Percentiles rank a stretch among this genome's conserved stretches.
phyloP scores from a whole-genome alignment of 2,329 filamentous ascomycete species.

The Beauveria sp. region DNA sequence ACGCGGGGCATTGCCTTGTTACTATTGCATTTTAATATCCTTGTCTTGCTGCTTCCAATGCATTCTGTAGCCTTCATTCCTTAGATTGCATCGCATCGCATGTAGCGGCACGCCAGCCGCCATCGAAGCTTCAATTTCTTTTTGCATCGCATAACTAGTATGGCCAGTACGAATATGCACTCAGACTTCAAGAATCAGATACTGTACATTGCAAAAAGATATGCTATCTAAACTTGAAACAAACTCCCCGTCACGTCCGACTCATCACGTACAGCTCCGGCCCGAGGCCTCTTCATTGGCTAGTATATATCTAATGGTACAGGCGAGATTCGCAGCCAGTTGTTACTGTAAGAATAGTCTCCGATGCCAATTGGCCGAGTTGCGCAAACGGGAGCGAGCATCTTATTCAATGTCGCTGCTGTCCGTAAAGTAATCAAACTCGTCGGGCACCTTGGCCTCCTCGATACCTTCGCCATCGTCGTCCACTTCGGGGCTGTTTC shows the following conservation, averaged over 20 bases:
- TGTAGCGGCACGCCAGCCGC: background rate
- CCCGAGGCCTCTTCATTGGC: background rate
- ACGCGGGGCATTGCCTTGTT: background rate
- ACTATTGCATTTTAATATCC: background rate
- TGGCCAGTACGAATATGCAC: background rate
- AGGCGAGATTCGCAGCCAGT: constrained; percentile 13
- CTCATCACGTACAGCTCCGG: background rate
- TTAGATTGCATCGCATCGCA: background rate
- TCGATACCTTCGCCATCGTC: constrained; percentile 71
- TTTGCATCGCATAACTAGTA: background rate
- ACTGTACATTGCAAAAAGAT: constrained; percentile 7
- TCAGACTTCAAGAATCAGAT: background rate
- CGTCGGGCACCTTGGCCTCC: constrained; percentile 61
- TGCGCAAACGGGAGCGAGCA: background rate
- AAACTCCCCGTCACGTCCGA: background rate
- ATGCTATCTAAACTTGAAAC: constrained; percentile 6
- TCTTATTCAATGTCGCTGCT: constrained; percentile 41
- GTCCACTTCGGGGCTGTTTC: constrained; percentile 53
- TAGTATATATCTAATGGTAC: constrained; percentile 13
- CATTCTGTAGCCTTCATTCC: background rate
- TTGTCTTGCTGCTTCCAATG: background rate
- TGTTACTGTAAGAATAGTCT: background rate
- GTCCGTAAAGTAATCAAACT: constrained; percentile 75
- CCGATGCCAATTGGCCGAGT: background rate
- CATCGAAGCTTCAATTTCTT: background rate